phyloP scores from a whole-genome alignment of 192 early-diverging fungal species.

The Chytriomyces sp. region DNA sequence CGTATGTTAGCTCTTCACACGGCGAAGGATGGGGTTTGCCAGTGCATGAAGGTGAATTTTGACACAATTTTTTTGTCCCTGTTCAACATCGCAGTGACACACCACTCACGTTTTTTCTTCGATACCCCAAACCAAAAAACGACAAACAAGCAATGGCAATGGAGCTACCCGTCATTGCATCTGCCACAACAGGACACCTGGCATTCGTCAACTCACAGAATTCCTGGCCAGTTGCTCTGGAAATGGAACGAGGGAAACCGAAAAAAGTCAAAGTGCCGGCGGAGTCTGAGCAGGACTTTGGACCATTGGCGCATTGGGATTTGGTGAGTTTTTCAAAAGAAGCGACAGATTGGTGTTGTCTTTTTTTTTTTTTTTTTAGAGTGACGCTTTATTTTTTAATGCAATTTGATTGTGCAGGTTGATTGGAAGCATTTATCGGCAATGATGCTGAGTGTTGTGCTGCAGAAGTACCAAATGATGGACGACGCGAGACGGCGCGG shows the following conservation, averaged over 20 bases:
- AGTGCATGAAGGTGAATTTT: neutral
- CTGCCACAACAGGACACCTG: conserved; percentile 11
- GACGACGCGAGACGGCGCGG: neutral
- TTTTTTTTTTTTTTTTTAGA: neutral
- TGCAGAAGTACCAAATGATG: neutral
- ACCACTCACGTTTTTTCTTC: too few relatives aligned
- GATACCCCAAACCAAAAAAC: too few relatives aligned
- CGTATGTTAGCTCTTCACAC: conserved; percentile 11
- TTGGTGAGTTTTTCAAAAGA: conserved; percentile 7
- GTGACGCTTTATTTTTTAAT: neutral
- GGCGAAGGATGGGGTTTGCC: conserved; percentile 17
- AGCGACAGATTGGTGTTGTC: neutral
- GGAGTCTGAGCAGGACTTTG: conserved; percentile 5
- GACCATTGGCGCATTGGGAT: conserved; percentile 6
- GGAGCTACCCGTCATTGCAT: conserved; percentile 14
- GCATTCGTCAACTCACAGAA: neutral
- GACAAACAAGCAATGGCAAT: conserved; percentile 1
- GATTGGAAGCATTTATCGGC: conserved; percentile 15
- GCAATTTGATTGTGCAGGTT: neutral
- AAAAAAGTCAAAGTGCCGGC: neutral
- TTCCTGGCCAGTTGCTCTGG: neutral
- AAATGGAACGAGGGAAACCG: neutral
- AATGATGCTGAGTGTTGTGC: neutral
- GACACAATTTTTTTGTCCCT: too few relatives aligned
- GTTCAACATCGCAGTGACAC: too few relatives aligned